These are phyloP conservation scores for Emergomyces pasteurianus DNA, from an alignment of 2,329 filamentous ascomycete genomes.

Conservation along the genomic window DNA sequence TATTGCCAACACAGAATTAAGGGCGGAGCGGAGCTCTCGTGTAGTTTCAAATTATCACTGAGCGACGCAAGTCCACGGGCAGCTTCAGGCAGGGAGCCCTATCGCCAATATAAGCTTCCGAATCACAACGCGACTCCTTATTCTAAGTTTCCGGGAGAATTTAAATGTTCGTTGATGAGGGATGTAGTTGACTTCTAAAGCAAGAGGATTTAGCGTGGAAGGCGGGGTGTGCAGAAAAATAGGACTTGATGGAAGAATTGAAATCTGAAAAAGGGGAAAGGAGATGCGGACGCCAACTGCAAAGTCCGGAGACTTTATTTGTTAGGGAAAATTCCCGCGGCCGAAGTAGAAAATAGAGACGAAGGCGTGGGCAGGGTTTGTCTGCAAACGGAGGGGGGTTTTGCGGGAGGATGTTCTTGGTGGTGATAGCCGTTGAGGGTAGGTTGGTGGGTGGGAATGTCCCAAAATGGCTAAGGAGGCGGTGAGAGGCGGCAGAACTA, in stretches of 20 bases:
- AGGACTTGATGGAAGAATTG: not conserved
- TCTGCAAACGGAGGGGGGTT: not conserved
- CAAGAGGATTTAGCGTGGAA: not conserved
- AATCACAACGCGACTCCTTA: not conserved
- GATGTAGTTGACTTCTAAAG: not conserved
- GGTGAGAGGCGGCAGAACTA: slow-evolving; percentile 4
- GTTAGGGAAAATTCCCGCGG: not conserved
- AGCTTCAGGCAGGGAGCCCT: not conserved
- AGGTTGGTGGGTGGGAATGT: not conserved
- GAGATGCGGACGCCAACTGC: not conserved
- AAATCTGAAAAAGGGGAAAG: not conserved
- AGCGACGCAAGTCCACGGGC: not conserved
- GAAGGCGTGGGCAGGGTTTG: not conserved
- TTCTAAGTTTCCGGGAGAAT: not conserved
- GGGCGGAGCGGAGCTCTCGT: not conserved
- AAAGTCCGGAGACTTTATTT: not conserved
- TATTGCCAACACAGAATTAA: not conserved
- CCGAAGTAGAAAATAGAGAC: not conserved
- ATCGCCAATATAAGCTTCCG: not conserved
- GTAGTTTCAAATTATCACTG: not conserved
- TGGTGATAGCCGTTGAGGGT: not conserved
- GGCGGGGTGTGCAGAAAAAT: not conserved
- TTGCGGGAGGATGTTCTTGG: not conserved
- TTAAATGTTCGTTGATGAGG: not conserved
- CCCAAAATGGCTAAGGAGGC: slow-evolving; percentile 2